A percentile compares a stretch with the other conserved stretches of the same genome.
Evolutionary conservation across 495 filamentous ascomycete genomes (phyloP).

Genomic region (Neurospora sp.): DNA sequence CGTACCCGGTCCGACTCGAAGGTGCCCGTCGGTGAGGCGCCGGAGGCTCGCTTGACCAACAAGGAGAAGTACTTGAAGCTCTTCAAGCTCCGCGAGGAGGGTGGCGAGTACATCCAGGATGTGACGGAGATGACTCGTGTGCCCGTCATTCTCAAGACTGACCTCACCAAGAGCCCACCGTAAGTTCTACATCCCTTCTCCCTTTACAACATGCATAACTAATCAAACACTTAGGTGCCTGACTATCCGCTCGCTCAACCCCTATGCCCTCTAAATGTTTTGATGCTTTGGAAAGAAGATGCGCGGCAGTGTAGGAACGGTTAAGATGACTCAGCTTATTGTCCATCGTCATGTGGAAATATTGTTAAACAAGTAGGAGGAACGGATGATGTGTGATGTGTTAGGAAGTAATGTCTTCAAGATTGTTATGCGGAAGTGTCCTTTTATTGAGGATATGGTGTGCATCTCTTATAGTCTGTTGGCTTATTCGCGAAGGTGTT

Average conservation of each 20-base stretch:
- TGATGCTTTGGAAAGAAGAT: neutral
- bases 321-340: neutral
- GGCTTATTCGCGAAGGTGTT: neutral
- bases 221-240: constrained; percentile 58
- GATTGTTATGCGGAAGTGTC: neutral
- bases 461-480: neutral
- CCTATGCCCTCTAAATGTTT: constrained; percentile 66
- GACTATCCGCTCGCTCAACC: constrained; percentile 95
- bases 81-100: constrained; percentile 84
- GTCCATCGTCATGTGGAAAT: neutral
- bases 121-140: constrained; percentile 95
- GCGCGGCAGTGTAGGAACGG: neutral
- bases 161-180: constrained; percentile 97
- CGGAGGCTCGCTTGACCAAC: constrained; percentile 71
- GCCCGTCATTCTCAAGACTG: constrained; percentile 94
- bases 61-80: constrained; percentile 92
- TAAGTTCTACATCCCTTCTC: constrained; percentile 43
- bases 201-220: constrained; percentile 16
- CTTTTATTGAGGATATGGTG: neutral
- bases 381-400: neutral
- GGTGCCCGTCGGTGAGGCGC: constrained; percentile 61
- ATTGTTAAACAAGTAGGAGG: neutral
- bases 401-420: neutral
- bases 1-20: constrained; percentile 88
- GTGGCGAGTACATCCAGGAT: constrained; percentile 94